A percentile compares a stretch with the other conserved stretches of the same genome.
These are phyloP conservation scores for Yamadazyma diddensiae DNA, from an alignment of 1,139 yeast species.

Conservation along the genomic window DNA sequence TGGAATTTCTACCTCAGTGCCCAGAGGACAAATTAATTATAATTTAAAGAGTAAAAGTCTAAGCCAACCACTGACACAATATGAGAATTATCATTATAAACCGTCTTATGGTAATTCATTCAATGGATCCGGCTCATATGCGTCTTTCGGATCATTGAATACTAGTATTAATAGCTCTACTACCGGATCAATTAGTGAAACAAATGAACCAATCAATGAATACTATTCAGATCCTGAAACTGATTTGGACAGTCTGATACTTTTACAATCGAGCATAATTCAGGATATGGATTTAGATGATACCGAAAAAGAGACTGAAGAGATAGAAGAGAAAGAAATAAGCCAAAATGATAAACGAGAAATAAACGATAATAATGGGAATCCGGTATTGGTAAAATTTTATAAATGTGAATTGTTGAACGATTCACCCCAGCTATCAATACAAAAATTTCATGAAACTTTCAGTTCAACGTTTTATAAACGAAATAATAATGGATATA, in stretches of 20 bases:
- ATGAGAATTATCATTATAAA: neutral
- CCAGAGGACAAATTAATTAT: no score
- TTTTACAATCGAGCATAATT: neutral
- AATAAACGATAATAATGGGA: slow-evolving; percentile 2
- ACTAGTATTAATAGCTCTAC: no score
- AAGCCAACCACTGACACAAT: slow-evolving; percentile 1
- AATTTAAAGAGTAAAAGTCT: slow-evolving; percentile 3
- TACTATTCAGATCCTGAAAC: no score
- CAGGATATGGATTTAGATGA: neutral
- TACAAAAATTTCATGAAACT: slow-evolving; percentile 16
- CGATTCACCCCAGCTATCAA: slow-evolving; percentile 9
- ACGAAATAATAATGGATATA: slow-evolving; percentile 34
- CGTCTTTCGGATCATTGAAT: no score
- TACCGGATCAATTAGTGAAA: no score
- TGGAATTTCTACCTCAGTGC: no score
- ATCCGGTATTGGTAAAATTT: slow-evolving; percentile 2
- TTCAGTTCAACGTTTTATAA: slow-evolving; percentile 33
- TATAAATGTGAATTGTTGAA: slow-evolving; percentile 2
- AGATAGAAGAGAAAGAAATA: neutral
- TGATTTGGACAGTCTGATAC: neutral
- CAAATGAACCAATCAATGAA: no score
- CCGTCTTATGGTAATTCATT: no score
- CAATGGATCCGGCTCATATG: no score
- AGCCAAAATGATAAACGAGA: neutral
- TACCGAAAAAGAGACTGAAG: neutral